A percentile compares a stretch with the other conserved stretches of the same genome.
Conservation (phyloP, 1,284 basidiomycete species). For the Papiliotrema laurentii region DNA sequence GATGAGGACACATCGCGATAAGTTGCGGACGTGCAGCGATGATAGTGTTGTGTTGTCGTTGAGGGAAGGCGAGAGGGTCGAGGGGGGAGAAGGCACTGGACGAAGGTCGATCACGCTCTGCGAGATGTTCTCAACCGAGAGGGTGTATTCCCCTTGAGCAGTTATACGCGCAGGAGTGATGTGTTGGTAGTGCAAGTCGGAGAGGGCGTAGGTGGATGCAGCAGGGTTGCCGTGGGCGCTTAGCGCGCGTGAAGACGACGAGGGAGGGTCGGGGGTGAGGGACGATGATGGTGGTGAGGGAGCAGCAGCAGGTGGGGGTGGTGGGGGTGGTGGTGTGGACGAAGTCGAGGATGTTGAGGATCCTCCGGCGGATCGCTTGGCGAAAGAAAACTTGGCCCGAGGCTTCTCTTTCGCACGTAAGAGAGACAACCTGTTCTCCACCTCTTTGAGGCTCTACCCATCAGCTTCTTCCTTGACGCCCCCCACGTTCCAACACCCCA, state of each 20-base stretch:
- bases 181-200: not conserved
- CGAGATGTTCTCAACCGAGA: conserved; percentile 23
- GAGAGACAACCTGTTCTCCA: conserved; percentile 56
- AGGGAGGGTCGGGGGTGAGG: too few species aligned
- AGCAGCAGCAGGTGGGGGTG: not conserved
- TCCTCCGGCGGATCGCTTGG: too few species aligned
- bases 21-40: conserved; percentile 59
- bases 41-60: conserved; percentile 10
- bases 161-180: conserved; percentile 16
- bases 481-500: too few species aligned
- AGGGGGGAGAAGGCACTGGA: not conserved
- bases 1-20: conserved; percentile 58
- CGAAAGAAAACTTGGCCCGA: conserved; percentile 67
- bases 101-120: conserved; percentile 64
- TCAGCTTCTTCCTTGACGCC: not conserved
- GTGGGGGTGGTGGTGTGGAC: not conserved
- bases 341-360: not conserved
- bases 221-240: too few species aligned
- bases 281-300: too few species aligned
- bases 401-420: conserved; percentile 51
- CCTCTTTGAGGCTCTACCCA: conserved; percentile 57
- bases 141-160: conserved; percentile 18
- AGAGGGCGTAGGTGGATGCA: not conserved
- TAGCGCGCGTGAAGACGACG: not conserved
- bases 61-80: not conserved